Base-by-base conservation (phyloP, 2,329 filamentous ascomycete species). In the Exophiala sp. region DNA sequence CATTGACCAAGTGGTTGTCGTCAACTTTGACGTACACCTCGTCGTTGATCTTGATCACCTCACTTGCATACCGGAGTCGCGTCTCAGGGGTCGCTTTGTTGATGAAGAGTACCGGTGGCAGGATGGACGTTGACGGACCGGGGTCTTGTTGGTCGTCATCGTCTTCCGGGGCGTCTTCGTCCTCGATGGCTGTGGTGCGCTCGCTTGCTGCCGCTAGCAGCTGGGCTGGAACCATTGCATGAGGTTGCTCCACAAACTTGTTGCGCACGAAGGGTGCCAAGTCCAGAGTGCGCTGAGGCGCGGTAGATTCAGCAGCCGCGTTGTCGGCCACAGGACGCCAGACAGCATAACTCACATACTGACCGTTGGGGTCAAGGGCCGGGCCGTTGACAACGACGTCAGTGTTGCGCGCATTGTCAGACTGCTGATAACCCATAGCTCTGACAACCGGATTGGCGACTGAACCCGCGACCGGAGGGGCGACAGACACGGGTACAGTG, bases 71-170 rank as follows among this genome's bases (percentile, higher is more conserved):
- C 16, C 34, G 44, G 18, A 52, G 16, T 21, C 50, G 50, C 9
- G 50, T 52, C 24, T 16, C 14, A 18, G 21, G 39, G 34, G 48
- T 45, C 22, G 39, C 44, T 35, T 13, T 19, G 19, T 14, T 34
- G 22, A 52, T 42, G 16, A 23, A 44, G 27, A 52, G 18, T 16
- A 52, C 38, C 18, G 48, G 14, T 19, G 48, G 48, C 22, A 52
- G n/a, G 1, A 39, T 23, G 18, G 38, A n/a, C 38, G n/a, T 23
- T 3, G 9, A 6, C 8, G 14, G 3, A 3, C 3, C 43, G 16
- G 29, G 11, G n/a, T 3, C 39, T 42, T 24, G 19, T 23, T 2
- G 5, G 5, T 39, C 44, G n/a, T 21, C 44, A 8, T 27, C 7
- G 3, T n/a, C 7, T 10, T 32, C 29, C 3, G 6, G 3, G 29